These are phyloP conservation scores for Nakazawaea holstii DNA, from an alignment of 805 yeast species.

Conservation along the genomic window DNA sequence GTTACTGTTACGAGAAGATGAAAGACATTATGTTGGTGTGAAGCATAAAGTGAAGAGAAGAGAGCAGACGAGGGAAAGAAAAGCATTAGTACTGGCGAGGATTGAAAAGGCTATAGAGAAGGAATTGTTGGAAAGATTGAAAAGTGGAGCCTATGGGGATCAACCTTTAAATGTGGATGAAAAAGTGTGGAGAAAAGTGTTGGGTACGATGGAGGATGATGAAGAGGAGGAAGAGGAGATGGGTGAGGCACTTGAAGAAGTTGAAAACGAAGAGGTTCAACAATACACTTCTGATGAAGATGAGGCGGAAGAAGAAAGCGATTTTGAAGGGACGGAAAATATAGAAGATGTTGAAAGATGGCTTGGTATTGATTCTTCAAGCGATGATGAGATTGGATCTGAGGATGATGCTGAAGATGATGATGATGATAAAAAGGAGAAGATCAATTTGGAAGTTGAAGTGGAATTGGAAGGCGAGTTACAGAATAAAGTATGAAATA, in stretches of 20 bases:
- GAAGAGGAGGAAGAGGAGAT: slow-evolving; percentile 57
- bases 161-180: slow-evolving; percentile 96
- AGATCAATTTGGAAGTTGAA: slow-evolving; percentile 9
- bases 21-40: slow-evolving; percentile 87
- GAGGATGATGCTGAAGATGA: slow-evolving; percentile 29
- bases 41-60: slow-evolving; percentile 93
- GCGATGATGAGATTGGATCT: slow-evolving; percentile 18
- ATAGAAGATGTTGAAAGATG: slow-evolving; percentile 46
- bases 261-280: slow-evolving; percentile 42
- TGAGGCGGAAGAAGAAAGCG: slow-evolving; percentile 39
- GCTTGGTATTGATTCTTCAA: slow-evolving; percentile 13
- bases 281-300: slow-evolving; percentile 32
- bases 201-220: slow-evolving; percentile 56
- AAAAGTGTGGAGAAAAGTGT: slow-evolving; percentile 89
- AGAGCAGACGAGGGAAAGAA: slow-evolving; percentile 91
- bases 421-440: slow-evolving; percentile 36
- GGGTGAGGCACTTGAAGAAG: slow-evolving; percentile 38
- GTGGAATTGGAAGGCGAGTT: slow-evolving; percentile 4
- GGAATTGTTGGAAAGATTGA: slow-evolving; percentile 88
- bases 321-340: slow-evolving; percentile 40
- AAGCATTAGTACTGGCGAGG: slow-evolving; percentile 94
- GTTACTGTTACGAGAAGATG: slow-evolving; percentile 83
- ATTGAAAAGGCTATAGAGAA: slow-evolving; percentile 95
- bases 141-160: slow-evolving; percentile 98
- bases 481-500: background rate